These are phyloP conservation scores for Canavalia ensiformis DNA, from an alignment of 306 rosid genomes.

Conservation along the genomic window DNA sequence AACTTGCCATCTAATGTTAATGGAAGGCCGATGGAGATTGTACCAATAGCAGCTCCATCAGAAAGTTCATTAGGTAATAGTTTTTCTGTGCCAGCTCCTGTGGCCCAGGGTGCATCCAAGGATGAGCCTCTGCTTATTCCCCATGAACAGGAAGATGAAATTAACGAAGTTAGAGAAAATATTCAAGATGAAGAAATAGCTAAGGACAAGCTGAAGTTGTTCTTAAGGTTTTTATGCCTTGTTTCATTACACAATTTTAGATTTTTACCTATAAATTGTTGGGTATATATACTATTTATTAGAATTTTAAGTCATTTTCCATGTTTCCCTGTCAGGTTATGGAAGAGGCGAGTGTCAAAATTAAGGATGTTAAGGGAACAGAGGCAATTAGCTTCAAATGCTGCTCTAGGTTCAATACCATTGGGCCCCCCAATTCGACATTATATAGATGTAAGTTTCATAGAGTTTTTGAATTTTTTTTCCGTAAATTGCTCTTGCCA, in stretches of 20 bases:
- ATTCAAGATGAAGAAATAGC: constrained; percentile 70
- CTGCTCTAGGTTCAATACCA: constrained; percentile 75
- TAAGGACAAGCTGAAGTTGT: constrained; percentile 81
- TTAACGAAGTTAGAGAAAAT: constrained; percentile 50
- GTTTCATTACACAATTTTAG: constrained; percentile 36
- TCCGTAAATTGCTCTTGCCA: constrained; percentile 19
- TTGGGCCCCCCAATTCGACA: constrained; percentile 84
- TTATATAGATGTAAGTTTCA: constrained; percentile 66
- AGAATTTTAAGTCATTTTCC: constrained; percentile 35
- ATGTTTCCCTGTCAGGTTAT: constrained; percentile 66
- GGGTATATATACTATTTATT: constrained; percentile 10
- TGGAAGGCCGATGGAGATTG: constrained; percentile 54
- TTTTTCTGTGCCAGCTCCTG: constrained; percentile 44
- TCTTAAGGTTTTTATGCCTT: constrained; percentile 69
- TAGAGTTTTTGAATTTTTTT: constrained; percentile 28
- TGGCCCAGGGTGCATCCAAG: constrained; percentile 50
- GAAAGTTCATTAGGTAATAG: constrained; percentile 51
- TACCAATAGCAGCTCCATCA: constrained; percentile 55
- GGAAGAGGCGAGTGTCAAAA: constrained; percentile 81
- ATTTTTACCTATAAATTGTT: constrained; percentile 37
- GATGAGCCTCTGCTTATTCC: constrained; percentile 53
- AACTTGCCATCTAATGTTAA: constrained; percentile 51
- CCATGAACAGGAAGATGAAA: constrained; percentile 59
- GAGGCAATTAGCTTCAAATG: constrained; percentile 77
- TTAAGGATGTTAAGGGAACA: constrained; percentile 72